These are phyloP conservation scores for Leavenworthia alabamica DNA, from an alignment of 345 rosid species.

Conservation along the genomic window DNA sequence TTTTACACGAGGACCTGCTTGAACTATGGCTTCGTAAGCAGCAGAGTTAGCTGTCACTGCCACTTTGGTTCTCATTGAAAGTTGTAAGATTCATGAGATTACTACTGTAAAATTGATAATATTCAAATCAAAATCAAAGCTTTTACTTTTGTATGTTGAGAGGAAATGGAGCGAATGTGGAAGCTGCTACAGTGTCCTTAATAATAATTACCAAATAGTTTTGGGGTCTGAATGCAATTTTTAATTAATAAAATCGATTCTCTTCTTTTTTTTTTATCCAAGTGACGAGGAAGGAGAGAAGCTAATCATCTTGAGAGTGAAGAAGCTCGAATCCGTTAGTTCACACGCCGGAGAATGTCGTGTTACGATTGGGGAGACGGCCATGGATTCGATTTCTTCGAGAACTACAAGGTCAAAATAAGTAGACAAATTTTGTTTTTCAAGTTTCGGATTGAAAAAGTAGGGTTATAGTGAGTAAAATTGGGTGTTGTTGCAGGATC, in stretches of 20 bases:
- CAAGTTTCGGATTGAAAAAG: not conserved
- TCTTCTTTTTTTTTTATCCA: too few species aligned
- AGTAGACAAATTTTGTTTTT: not conserved
- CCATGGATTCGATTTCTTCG: constrained; percentile 46
- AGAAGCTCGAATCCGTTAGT: constrained; percentile 3
- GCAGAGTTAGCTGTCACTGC: constrained; percentile 38
- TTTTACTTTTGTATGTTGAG: too few species aligned
- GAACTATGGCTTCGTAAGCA: constrained; percentile 44
- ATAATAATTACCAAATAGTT: not conserved
- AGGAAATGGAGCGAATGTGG: too few species aligned
- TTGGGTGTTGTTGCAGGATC: constrained; percentile 51
- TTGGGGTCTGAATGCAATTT: not conserved
- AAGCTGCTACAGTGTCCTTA: too few species aligned
- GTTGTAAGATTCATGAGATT: not conserved
- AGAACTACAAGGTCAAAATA: constrained; percentile 58
- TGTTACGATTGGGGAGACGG: constrained; percentile 26
- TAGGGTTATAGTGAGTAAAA: not conserved
- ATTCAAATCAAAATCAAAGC: not conserved
- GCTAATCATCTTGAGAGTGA: not conserved
- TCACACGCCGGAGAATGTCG: constrained; percentile 26
- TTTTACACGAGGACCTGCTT: constrained; percentile 58
- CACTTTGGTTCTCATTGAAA: constrained; percentile 34
- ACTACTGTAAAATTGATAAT: not conserved
- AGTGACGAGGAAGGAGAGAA: not conserved
- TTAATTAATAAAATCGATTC: too few species aligned